Conservation (phyloP, 257 asterid species). For the Capsicum chinense region DNA sequence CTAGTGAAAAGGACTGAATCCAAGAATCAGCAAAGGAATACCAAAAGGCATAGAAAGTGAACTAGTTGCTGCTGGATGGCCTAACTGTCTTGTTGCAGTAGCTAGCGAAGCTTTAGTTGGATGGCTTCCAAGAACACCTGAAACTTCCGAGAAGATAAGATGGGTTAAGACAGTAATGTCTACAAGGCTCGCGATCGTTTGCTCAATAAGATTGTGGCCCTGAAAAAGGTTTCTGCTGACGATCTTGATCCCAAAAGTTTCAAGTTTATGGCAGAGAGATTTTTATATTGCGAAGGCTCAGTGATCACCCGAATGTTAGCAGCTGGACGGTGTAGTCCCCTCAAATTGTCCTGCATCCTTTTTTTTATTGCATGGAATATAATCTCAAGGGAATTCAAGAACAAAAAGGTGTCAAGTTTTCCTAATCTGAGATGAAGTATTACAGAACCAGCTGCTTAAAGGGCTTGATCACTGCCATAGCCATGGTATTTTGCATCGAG, state of each 20-base stretch:
- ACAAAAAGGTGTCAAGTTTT: not conserved
- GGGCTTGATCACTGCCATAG: not conserved
- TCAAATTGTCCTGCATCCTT: not conserved
- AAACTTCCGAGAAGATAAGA: not conserved
- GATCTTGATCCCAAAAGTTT: not conserved
- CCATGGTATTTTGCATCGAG: not conserved
- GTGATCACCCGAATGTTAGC: not conserved
- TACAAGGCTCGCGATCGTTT: not conserved
- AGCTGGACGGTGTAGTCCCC: not conserved
- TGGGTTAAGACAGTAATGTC: not conserved
- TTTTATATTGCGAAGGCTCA: not conserved
- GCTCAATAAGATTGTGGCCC: not conserved
- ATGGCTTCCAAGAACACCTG: not conserved
- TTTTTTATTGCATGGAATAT: constrained; percentile 3
- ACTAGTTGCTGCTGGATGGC: constrained; percentile 2
- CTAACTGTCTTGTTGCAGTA: not conserved
- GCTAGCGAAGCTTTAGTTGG: not conserved
- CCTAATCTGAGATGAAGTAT: not conserved
- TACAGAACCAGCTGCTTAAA: not conserved
- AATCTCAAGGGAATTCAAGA: constrained; percentile 4
- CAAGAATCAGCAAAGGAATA: not conserved
- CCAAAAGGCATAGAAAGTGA: not conserved
- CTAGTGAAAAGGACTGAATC: not conserved
- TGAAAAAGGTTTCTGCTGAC: not conserved
- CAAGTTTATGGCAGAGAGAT: not conserved